These are phyloP conservation scores for Vachellia collinsii DNA, from an alignment of 306 rosid genomes.

Conservation along the genomic window DNA sequence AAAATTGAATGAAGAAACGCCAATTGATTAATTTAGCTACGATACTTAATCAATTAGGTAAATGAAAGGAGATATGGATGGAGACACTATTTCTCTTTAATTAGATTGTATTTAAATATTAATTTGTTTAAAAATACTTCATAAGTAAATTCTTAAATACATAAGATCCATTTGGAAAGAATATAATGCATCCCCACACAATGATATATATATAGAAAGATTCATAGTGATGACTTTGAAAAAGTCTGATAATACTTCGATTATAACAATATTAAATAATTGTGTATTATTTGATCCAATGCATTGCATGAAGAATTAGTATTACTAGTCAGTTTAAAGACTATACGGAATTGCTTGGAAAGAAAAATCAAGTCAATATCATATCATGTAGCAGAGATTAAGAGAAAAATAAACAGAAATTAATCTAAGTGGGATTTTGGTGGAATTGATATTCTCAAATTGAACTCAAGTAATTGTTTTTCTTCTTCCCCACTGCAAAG, in stretches of 20 bases:
- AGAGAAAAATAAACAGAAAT: background rate
- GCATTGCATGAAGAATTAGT: background rate
- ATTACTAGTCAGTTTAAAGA: background rate
- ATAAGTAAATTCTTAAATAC: background rate
- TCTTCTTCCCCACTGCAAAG: background rate
- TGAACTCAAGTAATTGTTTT: background rate
- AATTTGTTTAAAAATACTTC: background rate
- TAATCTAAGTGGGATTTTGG: background rate
- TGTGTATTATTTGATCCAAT: background rate
- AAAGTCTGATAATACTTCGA: background rate
- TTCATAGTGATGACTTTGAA: background rate
- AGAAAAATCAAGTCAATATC: background rate
- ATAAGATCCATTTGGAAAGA: background rate
- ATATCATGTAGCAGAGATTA: background rate
- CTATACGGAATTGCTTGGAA: background rate
- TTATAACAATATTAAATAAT: background rate
- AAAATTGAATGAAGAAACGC: background rate
- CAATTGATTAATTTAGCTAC: background rate
- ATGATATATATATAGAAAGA: background rate
- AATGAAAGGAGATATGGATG: background rate
- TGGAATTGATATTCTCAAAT: background rate
- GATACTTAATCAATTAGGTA: background rate
- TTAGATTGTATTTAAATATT: background rate
- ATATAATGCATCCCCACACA: background rate
- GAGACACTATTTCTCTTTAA: background rate